Evolutionary conservation across 1,284 basidiomycete genomes (phyloP).

Genomic region (Apiotrichum sp.): DNA sequence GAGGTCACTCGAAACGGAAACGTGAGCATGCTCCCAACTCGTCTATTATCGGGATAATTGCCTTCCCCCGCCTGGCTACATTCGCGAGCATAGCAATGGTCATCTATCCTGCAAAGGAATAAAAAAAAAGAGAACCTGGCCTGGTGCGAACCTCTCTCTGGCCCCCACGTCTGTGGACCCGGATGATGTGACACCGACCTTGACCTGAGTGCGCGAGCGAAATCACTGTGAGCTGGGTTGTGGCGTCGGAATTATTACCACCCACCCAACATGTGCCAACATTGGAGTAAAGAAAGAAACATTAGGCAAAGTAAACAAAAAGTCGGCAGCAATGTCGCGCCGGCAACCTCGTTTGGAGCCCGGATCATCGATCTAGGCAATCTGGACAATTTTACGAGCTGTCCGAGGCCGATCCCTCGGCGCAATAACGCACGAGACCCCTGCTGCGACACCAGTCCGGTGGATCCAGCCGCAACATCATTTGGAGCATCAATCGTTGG

Average conservation of each 20-base stretch:
- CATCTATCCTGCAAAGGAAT: background rate
- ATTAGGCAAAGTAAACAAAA: too few relatives aligned
- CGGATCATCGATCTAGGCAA: slow-evolving; percentile 8
- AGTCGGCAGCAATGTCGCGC: background rate
- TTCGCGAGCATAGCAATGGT: slow-evolving; percentile 19
- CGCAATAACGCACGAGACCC: background rate
- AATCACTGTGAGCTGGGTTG: slow-evolving; percentile 19
- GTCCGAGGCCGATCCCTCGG: background rate
- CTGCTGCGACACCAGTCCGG: background rate
- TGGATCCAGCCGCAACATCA: slow-evolving; percentile 4
- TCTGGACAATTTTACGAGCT: background rate
- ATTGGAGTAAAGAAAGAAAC: background rate
- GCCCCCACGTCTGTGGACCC: slow-evolving; percentile 13
- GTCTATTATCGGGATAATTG: background rate
- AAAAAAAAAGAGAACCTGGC: background rate
- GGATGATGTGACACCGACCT: slow-evolving; percentile 9
- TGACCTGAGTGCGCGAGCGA: slow-evolving; percentile 18
- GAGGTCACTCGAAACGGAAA: background rate
- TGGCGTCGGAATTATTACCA: slow-evolving; percentile 19
- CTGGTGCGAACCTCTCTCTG: slow-evolving; percentile 5
- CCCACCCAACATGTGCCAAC: background rate
- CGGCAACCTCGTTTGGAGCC: slow-evolving; percentile 1
- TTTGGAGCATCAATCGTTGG: background rate
- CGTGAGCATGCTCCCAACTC: slow-evolving; percentile 2
- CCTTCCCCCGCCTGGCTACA: slow-evolving; percentile 28